Conservation (phyloP, 768 basidiomycete genomes). For the Leccinum subgranulosum region DNA sequence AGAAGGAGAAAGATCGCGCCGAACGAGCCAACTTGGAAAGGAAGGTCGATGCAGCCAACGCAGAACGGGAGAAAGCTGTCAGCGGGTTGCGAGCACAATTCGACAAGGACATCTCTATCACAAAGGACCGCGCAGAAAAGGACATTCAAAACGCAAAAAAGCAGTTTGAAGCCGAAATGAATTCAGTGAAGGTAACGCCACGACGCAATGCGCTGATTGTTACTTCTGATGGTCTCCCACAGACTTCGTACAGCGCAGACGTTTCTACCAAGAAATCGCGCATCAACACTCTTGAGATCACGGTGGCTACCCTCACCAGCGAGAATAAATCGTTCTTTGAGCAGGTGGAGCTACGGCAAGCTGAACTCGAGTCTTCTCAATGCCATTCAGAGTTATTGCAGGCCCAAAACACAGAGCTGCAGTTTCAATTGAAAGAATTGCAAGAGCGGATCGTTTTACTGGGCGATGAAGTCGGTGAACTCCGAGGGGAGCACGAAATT, state of each 20-base stretch:
- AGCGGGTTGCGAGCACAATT: slow-evolving; percentile 61
- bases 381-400: slow-evolving; percentile 72
- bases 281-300: slow-evolving; percentile 67
- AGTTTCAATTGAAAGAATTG: slow-evolving; percentile 82
- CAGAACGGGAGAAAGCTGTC: slow-evolving; percentile 61
- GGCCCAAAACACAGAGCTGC: slow-evolving; percentile 77
- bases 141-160: slow-evolving; percentile 62
- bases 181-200: slow-evolving; percentile 61
- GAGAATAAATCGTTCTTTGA: slow-evolving; percentile 86
- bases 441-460: slow-evolving; percentile 70
- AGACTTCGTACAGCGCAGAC: slow-evolving; percentile 73
- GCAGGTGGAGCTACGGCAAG: slow-evolving; percentile 82
- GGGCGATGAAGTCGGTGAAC: slow-evolving; percentile 66
- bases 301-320: slow-evolving; percentile 60
- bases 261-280: slow-evolving; percentile 55
- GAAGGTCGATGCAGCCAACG: slow-evolving; percentile 59
- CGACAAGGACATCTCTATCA: slow-evolving; percentile 61
- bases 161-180: slow-evolving; percentile 75
- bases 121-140: slow-evolving; percentile 71
- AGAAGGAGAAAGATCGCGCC: slow-evolving; percentile 40
- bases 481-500: slow-evolving; percentile 54
- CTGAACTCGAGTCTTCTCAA: slow-evolving; percentile 82
- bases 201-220: slow-evolving; percentile 4
- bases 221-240: slow-evolving; percentile 7
- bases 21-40: slow-evolving; percentile 55